phyloP scores from a whole-genome alignment of 495 filamentous ascomycete genomes.

The Rostrohypoxylon terebratum region DNA sequence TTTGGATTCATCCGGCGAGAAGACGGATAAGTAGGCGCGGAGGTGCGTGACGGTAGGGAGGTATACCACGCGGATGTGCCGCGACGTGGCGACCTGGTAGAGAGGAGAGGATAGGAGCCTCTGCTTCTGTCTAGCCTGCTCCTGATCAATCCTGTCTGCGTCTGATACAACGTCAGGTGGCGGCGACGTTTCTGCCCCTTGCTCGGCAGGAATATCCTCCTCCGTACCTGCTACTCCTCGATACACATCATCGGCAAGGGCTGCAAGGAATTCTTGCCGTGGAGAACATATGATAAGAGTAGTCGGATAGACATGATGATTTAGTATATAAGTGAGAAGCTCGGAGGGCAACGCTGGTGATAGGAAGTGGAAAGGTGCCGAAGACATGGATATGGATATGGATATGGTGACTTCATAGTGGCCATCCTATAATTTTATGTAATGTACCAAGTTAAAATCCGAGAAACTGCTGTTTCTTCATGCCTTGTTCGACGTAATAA shows the following conservation, averaged over 20 bases:
- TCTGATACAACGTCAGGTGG: background rate
- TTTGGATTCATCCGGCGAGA: conserved; percentile 47
- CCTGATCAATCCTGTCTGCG: conserved; percentile 5
- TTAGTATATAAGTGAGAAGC: conserved; percentile 73
- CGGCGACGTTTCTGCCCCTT: background rate
- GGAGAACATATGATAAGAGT: conserved; percentile 78
- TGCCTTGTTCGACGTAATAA: background rate
- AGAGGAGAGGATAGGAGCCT: conserved; percentile 72
- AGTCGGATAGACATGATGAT: conserved; percentile 64
- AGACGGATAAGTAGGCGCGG: conserved; percentile 76
- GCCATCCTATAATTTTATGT: background rate
- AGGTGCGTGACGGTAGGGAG: conserved; percentile 79
- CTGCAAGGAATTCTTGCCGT: conserved; percentile 69
- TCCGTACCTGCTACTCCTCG: conserved; percentile 8
- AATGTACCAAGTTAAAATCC: too few relatives aligned
- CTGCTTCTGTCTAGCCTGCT: conserved; percentile 20
- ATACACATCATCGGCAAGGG: conserved; percentile 53
- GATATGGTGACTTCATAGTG: conserved; percentile 17
- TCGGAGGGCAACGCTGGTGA: conserved; percentile 65
- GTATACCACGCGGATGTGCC: conserved; percentile 75
- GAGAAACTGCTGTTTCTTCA: background rate
- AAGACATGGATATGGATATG: conserved; percentile 41
- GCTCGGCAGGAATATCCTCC: background rate
- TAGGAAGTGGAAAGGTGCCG: conserved; percentile 57
- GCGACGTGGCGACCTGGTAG: conserved; percentile 73